Evolutionary conservation across 148 eudicot species (phyloP).

Genomic region (Cornus florida): DNA sequence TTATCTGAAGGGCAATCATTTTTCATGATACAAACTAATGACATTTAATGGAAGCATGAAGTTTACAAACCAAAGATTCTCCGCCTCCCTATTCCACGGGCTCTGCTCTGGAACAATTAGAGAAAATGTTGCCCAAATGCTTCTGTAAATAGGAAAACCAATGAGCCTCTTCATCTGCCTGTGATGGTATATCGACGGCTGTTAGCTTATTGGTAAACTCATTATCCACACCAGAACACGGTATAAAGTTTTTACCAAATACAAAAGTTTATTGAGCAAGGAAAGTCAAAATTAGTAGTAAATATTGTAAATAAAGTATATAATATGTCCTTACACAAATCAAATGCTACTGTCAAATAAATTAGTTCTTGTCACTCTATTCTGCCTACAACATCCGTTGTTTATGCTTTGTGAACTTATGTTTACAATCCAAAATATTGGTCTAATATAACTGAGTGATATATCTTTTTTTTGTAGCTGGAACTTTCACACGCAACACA

Average conservation of each 20-base stretch:
- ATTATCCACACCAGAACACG: background rate
- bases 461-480: no score
- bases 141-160: constrained; percentile 92
- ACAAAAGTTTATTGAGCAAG: constrained; percentile 1
- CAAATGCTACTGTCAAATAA: background rate
- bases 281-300: background rate
- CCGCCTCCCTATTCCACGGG: constrained; percentile 67
- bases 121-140: constrained; percentile 82
- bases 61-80: constrained; percentile 69
- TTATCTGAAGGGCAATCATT: no score
- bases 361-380: no score
- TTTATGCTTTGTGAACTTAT: no score
- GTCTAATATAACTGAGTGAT: no score
- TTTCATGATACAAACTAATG: background rate
- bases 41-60: background rate
- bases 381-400: no score
- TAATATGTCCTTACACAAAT: background rate
- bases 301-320: background rate
- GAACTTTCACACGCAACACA: no score
- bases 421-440: no score
- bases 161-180: constrained; percentile 97
- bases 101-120: constrained; percentile 64
- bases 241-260: background rate
- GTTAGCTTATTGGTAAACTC: constrained; percentile 24
- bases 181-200: constrained; percentile 94